Percentiles rank a stretch among this genome's conserved stretches.
These are phyloP conservation scores for Neurospora sp. DNA, from an alignment of 495 filamentous ascomycete genomes.

Conservation along the genomic window DNA sequence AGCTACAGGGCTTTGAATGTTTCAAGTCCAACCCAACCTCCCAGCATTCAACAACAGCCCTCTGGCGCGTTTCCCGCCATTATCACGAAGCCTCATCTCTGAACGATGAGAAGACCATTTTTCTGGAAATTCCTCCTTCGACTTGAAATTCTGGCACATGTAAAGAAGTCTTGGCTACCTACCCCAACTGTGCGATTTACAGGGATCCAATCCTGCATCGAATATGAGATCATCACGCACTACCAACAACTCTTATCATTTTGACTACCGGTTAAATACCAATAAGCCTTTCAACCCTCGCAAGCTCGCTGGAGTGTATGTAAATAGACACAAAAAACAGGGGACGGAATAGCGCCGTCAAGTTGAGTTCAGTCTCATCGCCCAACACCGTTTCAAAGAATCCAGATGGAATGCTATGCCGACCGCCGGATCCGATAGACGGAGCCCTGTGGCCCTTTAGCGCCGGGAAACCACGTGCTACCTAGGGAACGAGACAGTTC, in stretches of 20 bases:
- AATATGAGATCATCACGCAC: not conserved
- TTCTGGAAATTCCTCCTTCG: not conserved
- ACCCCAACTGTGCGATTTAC: not conserved
- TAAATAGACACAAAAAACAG: not conserved
- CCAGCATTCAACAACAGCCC: not conserved
- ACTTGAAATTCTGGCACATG: not conserved
- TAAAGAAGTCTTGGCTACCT: not conserved
- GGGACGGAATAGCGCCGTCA: not conserved
- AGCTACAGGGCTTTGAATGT: not conserved
- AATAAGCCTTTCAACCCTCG: not conserved
- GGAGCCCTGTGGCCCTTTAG: not conserved
- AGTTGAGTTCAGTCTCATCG: not conserved
- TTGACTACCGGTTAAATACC: not conserved
- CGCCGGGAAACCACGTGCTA: not conserved
- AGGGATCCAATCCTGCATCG: not conserved
- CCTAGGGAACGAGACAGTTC: not conserved
- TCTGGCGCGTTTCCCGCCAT: not conserved
- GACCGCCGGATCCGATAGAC: not conserved
- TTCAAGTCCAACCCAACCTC: not conserved
- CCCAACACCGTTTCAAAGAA: not conserved
- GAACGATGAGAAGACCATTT: not conserved
- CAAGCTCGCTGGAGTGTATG: not conserved
- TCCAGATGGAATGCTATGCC: not conserved
- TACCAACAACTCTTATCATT: not conserved
- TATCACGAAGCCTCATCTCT: not conserved